Evolutionary conservation across 2,329 filamentous ascomycete genomes (phyloP).

Genomic region (Fusarium ramigenum): DNA sequence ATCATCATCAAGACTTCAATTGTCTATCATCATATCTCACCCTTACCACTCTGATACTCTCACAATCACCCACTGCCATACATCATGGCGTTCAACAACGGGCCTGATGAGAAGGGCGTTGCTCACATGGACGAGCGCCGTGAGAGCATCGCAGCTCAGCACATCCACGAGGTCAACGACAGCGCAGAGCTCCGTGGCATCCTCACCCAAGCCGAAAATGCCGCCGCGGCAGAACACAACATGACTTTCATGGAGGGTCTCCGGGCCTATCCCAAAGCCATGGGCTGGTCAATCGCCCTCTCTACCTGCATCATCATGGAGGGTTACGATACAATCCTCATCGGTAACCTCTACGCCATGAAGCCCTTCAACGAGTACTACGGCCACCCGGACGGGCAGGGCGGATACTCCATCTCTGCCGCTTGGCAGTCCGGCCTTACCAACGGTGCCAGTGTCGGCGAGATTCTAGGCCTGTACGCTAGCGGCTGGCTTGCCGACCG

Average conservation of each 20-base stretch:
- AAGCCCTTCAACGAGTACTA: neutral
- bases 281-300: neutral
- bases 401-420: neutral
- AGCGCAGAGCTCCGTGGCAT: neutral
- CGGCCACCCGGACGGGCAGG: neutral
- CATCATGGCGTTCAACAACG: neutral
- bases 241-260: neutral
- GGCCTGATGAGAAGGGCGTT: neutral
- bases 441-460: neutral
- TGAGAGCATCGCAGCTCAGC: neutral
- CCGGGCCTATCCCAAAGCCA: neutral
- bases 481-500: neutral
- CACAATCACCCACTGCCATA: neutral
- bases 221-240: neutral
- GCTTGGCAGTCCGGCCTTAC: neutral
- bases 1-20: neutral
- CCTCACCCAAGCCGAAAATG: neutral
- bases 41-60: neutral
- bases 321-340: neutral
- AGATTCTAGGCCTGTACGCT: neutral
- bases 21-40: neutral
- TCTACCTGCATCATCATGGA: neutral
- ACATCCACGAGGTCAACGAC: neutral
- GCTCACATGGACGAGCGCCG: neutral
- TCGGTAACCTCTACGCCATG: neutral